Evolutionary conservation across 495 filamentous ascomycete species (phyloP), one percentile per base, ranked within the genome.

Genomic region (Staphylotrichum longicolle): DNA sequence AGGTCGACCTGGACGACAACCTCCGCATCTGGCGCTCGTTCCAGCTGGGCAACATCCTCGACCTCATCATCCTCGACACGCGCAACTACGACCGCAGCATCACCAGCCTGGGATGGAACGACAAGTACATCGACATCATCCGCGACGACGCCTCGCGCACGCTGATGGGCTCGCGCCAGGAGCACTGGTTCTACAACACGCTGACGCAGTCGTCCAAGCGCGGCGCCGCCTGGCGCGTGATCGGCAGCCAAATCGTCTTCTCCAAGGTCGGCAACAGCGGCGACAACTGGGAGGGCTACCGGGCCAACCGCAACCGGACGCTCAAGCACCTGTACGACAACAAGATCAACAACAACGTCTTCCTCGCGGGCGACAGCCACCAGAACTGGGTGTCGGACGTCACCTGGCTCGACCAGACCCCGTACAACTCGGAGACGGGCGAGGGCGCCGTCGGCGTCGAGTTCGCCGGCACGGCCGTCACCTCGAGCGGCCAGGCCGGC

Each of bases 1-100:
- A 83, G 69, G 83, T 85, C 33, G 83, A 86, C 46, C 84, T 86
- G 80, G 84, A 87, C 66, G 84, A 87, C 69, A 84, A 85, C 62
- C 75, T 86, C 10, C 79, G 85, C 53, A 87, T 88, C 64, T 88
- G 85, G 85, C 76, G 85, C 11, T 76, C 71, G 48, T 87, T 88
- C 70, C 74, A 79, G 57, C 80, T 88, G 62, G 85, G 85, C 34
- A 80, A 78, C 44, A 73, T 87, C 33, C 70, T 86, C 35, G 85
- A 87, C 65, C 75, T 87, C 10, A 78, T 87, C 63, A 87, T 87
- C 79, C 78, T 87, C 53, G 85, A 86, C 61, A 88, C 85, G 6
- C 76, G 85, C 14, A 73, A 85, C 41, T 87, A 87, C 63, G 83
- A 87, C 63, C 83, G 85, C 49, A 75, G 78, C 32, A 78, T 77